Percentiles rank a stretch among this genome's conserved stretches.
These are phyloP conservation scores for Candida ficus DNA, from an alignment of 805 yeast species.

Conservation along the genomic window DNA sequence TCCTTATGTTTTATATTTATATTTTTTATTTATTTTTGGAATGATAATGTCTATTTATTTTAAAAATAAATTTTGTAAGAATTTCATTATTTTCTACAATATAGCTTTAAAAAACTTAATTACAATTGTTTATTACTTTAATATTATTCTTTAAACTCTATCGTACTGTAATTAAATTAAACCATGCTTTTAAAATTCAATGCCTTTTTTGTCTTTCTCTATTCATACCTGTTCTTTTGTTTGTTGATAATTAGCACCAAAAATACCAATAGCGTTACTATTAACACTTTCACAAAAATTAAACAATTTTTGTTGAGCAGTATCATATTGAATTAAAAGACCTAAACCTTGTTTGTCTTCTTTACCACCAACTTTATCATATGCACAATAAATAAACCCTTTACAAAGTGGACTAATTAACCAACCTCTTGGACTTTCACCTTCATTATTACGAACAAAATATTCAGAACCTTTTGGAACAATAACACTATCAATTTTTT, in stretches of 20 bases:
- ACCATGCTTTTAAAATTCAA: no score
- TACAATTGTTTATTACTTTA: no score
- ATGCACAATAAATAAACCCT: conserved; percentile 56
- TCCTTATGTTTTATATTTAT: conserved; percentile 1
- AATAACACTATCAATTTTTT: conserved; percentile 39
- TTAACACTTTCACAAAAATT: not conserved
- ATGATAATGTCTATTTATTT: conserved; percentile 9
- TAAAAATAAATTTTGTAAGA: no score
- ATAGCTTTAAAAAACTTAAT: no score
- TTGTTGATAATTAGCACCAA: not conserved
- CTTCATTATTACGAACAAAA: conserved; percentile 27
- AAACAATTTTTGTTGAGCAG: not conserved
- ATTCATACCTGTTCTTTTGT: no score
- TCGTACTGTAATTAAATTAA: no score
- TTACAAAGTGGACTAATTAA: conserved; percentile 40
- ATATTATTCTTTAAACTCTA: no score
- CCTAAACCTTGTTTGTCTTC: not conserved
- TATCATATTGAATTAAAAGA: not conserved
- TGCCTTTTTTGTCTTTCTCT: no score
- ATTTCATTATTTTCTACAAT: no score
- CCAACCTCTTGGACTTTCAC: conserved; percentile 41
- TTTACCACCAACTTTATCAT: conserved; percentile 43
- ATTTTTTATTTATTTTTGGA: conserved; percentile 1
- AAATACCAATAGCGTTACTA: not conserved
- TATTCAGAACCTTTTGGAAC: conserved; percentile 44